Conservation (phyloP, 2,329 filamentous ascomycete species). For the Monosporascus sp. region DNA sequence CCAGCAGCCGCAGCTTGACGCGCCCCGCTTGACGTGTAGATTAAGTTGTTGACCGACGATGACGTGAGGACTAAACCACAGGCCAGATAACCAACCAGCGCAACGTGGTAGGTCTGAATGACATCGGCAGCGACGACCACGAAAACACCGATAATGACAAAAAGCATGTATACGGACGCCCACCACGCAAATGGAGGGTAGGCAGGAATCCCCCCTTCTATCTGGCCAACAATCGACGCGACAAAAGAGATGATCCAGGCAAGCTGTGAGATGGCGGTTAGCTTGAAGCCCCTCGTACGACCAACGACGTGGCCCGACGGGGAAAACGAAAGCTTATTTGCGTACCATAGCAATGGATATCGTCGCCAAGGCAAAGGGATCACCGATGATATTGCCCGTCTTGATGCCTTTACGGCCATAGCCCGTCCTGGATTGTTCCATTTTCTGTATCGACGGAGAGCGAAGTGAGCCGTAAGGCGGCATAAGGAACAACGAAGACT, state of each 20-base stretch:
- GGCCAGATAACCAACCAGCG: slow-evolving; percentile 80
- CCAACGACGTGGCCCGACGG: not conserved
- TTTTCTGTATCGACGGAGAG: slow-evolving; percentile 74
- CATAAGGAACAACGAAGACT: slow-evolving; percentile 48
- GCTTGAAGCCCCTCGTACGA: slow-evolving; percentile 1
- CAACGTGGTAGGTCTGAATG: slow-evolving; percentile 84
- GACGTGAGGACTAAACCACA: slow-evolving; percentile 81
- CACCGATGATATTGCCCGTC: slow-evolving; percentile 85
- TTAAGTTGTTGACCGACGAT: slow-evolving; percentile 77
- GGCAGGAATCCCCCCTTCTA: slow-evolving; percentile 32
- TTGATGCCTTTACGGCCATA: slow-evolving; percentile 59
- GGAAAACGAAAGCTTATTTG: slow-evolving; percentile 22
- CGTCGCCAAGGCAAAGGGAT: slow-evolving; percentile 92
- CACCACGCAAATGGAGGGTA: slow-evolving; percentile 94
- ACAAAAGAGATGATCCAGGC: slow-evolving; percentile 95
- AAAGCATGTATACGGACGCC: slow-evolving; percentile 79
- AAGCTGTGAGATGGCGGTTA: slow-evolving; percentile 51
- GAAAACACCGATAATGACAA: slow-evolving; percentile 73
- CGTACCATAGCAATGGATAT: slow-evolving; percentile 86
- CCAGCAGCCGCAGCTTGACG: slow-evolving; percentile 86
- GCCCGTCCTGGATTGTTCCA: slow-evolving; percentile 62
- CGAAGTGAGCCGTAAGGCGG: slow-evolving; percentile 67
- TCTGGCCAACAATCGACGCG: slow-evolving; percentile 69
- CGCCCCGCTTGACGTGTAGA: slow-evolving; percentile 69
- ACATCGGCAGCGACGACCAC: slow-evolving; percentile 80